Conservation (phyloP, 371 early-diverging fungal genomes). For the Syncephalastrum monosporum region DNA sequence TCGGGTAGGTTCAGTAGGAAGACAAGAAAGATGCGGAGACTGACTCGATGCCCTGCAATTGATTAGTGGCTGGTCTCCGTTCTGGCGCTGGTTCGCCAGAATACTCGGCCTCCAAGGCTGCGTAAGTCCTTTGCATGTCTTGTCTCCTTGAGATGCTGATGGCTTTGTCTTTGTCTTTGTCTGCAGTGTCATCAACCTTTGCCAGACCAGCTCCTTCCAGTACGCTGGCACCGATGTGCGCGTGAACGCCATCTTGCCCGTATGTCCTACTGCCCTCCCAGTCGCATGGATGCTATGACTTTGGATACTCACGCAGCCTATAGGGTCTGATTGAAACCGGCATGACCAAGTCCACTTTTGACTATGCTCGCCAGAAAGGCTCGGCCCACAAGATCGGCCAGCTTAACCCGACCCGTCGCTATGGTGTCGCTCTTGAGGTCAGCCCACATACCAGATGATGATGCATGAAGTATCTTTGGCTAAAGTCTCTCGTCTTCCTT, state of each 20-base stretch:
- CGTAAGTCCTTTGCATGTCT: slow-evolving; percentile 24
- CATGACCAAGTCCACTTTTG: slow-evolving; percentile 55
- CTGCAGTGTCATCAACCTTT: slow-evolving; percentile 50
- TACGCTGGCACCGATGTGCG: slow-evolving; percentile 51
- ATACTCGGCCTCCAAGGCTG: slow-evolving; percentile 49
- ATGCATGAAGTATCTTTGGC: no score
- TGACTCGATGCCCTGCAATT: background rate
- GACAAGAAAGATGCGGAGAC: no score
- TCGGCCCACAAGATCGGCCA: slow-evolving; percentile 52
- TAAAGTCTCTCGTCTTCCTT: no score
- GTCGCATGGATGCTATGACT: background rate
- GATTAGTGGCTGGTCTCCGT: slow-evolving; percentile 44
- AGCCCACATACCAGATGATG: background rate
- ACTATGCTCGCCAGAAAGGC: slow-evolving; percentile 47
- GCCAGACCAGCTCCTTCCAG: slow-evolving; percentile 48
- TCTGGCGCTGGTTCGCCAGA: slow-evolving; percentile 46
- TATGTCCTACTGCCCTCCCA: slow-evolving; percentile 10
- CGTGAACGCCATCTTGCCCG: slow-evolving; percentile 61
- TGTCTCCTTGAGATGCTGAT: background rate
- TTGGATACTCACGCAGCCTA: background rate
- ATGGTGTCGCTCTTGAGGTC: slow-evolving; percentile 49
- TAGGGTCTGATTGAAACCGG: slow-evolving; percentile 59
- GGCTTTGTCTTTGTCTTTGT: background rate
- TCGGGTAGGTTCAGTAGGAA: slow-evolving; percentile 25
- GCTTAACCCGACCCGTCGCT: slow-evolving; percentile 50